Percentiles rank a stretch among this genome's conserved stretches.
phyloP scores from a whole-genome alignment of 345 rosid species.

The Toxicodendron radicans region DNA sequence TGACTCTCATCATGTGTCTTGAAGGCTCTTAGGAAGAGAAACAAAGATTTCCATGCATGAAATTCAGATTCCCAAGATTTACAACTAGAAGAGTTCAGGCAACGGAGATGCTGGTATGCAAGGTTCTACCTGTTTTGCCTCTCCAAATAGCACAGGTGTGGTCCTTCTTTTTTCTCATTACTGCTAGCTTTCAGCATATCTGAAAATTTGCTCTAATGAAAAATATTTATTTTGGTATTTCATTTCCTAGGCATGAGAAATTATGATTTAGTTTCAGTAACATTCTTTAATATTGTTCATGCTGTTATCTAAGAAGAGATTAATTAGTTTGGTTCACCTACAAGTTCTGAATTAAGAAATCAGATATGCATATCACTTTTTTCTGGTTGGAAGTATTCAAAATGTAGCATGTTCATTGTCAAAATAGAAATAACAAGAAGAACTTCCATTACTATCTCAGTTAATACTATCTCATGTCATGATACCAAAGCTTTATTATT shows the following conservation, averaged over 20 bases:
- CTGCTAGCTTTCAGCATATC: neutral
- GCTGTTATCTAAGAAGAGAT: neutral
- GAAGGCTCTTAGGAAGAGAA: neutral
- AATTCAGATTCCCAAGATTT: conserved; percentile 4
- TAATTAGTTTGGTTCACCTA: neutral
- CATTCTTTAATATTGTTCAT: neutral
- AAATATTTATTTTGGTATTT: neutral
- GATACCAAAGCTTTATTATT: neutral
- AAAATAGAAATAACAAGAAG: neutral
- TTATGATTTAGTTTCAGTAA: neutral
- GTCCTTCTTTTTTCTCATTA: neutral
- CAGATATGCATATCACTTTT: neutral
- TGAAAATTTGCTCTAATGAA: neutral
- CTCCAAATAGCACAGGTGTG: neutral
- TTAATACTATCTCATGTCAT: conserved; percentile 3
- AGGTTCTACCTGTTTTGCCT: neutral
- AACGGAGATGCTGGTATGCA: neutral
- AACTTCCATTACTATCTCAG: neutral
- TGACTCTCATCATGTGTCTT: neutral
- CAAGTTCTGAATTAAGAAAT: neutral
- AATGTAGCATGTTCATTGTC: neutral
- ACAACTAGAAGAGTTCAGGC: neutral
- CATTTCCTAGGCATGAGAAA: neutral
- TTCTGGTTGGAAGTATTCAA: neutral
- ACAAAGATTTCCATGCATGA: conserved; percentile 5